phyloP scores from a whole-genome alignment of 2,329 filamentous ascomycete genomes.

The Colletotrichum sp. region DNA sequence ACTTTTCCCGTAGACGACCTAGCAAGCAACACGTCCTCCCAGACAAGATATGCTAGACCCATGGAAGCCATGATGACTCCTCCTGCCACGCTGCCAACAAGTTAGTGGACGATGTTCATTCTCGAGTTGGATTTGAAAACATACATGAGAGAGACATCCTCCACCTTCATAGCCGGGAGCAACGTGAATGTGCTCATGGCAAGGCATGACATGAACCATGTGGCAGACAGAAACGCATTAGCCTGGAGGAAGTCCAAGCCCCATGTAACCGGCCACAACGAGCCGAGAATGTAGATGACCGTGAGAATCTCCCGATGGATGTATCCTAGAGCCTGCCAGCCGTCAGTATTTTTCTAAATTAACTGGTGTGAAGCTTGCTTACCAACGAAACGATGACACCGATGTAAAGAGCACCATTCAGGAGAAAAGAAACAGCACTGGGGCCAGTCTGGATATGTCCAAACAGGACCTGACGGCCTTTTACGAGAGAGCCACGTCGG shows the following conservation, averaged over 20 bases:
- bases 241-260: conserved; percentile 73
- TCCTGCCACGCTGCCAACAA: conserved; percentile 65
- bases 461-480: conserved; percentile 73
- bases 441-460: conserved; percentile 67
- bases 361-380: conserved; percentile 32
- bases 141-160: conserved; percentile 77
- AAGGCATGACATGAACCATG: conserved; percentile 79
- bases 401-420: conserved; percentile 73
- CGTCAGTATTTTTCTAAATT: conserved; percentile 20
- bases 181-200: conserved; percentile 92
- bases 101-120: conserved; percentile 23
- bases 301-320: conserved; percentile 90
- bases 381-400: conserved; percentile 80
- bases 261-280: conserved; percentile 79
- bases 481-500: conserved; percentile 69
- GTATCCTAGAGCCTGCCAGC: conserved; percentile 82
- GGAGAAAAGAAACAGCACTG: conserved; percentile 60
- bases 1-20: neutral
- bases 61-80: conserved; percentile 78
- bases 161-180: conserved; percentile 83
- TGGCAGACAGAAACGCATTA: conserved; percentile 66
- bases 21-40: conserved; percentile 63
- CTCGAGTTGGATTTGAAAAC: conserved; percentile 28
- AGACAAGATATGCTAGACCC: conserved; percentile 78
- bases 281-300: conserved; percentile 74